A percentile compares a stretch with the other conserved stretches of the same genome.
Conservation (phyloP, 495 filamentous ascomycete genomes). For the Podospora australis region DNA sequence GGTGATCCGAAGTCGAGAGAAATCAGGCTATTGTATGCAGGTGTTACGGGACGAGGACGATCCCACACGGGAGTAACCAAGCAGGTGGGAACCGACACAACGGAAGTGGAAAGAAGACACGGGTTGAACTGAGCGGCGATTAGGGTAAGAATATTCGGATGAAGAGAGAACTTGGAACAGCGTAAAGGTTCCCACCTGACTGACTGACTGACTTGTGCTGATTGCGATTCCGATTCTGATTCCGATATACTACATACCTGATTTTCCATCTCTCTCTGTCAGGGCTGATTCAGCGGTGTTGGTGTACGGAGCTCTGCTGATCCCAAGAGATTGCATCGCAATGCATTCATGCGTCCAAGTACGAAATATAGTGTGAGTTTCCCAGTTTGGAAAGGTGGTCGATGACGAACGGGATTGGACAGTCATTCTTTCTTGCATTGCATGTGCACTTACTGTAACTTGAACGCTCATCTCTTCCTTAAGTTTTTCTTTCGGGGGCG, state of each 20-base stretch:
- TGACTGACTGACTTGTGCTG: too few species aligned
- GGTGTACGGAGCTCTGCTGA: conserved; percentile 11
- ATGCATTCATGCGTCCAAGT: conserved; percentile 29
- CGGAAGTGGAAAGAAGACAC: not conserved
- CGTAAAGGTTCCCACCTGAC: too few species aligned
- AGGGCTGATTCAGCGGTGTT: conserved; percentile 26
- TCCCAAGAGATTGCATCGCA: conserved; percentile 25
- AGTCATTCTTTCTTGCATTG: not conserved
- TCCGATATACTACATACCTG: too few species aligned
- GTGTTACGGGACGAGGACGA: conserved; percentile 15
- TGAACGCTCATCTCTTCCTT: not conserved
- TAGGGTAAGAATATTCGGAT: not conserved
- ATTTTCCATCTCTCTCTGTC: too few species aligned
- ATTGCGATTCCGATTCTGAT: too few species aligned
- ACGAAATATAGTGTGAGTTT: not conserved
- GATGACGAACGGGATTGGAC: not conserved
- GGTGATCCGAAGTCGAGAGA: conserved; percentile 1
- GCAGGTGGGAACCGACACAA: conserved; percentile 15
- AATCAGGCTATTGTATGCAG: not conserved
- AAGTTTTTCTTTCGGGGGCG: too few species aligned
- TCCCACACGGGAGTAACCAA: conserved; percentile 22
- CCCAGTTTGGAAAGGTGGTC: not conserved
- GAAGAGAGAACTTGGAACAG: not conserved
- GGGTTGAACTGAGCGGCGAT: not conserved
- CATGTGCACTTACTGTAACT: not conserved